These are phyloP conservation scores for Zelopaecilomyces penicillatus DNA, from an alignment of 2,329 filamentous ascomycete genomes.

Conservation along the genomic window DNA sequence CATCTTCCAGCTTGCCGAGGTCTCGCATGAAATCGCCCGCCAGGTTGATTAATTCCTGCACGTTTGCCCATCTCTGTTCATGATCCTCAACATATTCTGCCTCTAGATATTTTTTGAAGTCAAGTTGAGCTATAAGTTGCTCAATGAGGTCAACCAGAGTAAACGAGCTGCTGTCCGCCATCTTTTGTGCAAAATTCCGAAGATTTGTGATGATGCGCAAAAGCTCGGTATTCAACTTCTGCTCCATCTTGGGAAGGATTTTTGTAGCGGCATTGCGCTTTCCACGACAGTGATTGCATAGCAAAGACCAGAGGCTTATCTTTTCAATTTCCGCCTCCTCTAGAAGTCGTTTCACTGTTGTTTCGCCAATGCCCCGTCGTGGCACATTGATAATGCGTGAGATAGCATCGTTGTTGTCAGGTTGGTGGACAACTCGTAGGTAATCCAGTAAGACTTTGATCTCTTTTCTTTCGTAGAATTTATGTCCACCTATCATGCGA, in stretches of 20 bases:
- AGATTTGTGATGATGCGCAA: slow-evolving; percentile 33
- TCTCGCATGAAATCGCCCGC: slow-evolving; percentile 60
- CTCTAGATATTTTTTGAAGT: slow-evolving; percentile 66
- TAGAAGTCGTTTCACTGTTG: slow-evolving; percentile 63
- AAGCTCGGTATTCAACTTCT: slow-evolving; percentile 43
- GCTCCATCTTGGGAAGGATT: slow-evolving; percentile 42
- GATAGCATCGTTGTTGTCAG: slow-evolving; percentile 79
- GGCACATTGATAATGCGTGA: slow-evolving; percentile 79
- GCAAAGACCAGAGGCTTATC: slow-evolving; percentile 66
- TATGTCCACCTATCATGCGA: slow-evolving; percentile 80
- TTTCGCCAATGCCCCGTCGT: slow-evolving; percentile 69
- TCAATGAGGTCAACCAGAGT: slow-evolving; percentile 42
- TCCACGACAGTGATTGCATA: slow-evolving; percentile 48
- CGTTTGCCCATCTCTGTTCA: slow-evolving; percentile 76
- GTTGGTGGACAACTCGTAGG: slow-evolving; percentile 73
- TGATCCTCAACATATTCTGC: slow-evolving; percentile 64
- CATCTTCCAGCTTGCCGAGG: slow-evolving; percentile 37
- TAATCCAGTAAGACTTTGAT: slow-evolving; percentile 86
- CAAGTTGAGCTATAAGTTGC: slow-evolving; percentile 53
- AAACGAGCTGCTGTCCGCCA: slow-evolving; percentile 18
- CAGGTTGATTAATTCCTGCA: slow-evolving; percentile 77
- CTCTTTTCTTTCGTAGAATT: slow-evolving; percentile 87
- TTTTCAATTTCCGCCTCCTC: slow-evolving; percentile 66
- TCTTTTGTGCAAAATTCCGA: slow-evolving; percentile 20
- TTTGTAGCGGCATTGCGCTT: slow-evolving; percentile 38